These are phyloP conservation scores for Didymella exigua DNA, from an alignment of 2,329 filamentous ascomycete species.

Conservation along the genomic window DNA sequence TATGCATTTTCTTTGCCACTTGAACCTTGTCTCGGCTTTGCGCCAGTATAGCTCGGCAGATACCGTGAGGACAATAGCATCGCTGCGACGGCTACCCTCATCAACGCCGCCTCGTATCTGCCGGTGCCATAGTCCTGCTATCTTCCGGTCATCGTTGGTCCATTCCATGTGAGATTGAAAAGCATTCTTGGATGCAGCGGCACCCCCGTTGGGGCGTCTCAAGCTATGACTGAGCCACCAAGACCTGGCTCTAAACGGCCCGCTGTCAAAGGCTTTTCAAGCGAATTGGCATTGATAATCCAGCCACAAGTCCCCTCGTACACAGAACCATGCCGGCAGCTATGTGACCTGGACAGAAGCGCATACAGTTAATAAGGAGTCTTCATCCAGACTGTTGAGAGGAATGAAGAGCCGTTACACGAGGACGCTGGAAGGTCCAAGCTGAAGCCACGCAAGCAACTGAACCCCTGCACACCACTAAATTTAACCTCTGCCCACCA, in stretches of 20 bases:
- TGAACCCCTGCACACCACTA: slow-evolving; percentile 13
- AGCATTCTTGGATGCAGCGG: neutral
- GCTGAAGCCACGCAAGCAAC: slow-evolving; percentile 15
- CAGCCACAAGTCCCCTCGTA: too few relatives aligned
- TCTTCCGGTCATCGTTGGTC: neutral
- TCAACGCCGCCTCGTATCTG: neutral
- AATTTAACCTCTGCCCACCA: slow-evolving; percentile 14
- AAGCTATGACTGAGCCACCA: slow-evolving; percentile 2
- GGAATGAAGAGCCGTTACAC: slow-evolving; percentile 12
- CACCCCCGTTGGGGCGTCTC: slow-evolving; percentile 9
- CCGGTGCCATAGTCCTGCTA: neutral
- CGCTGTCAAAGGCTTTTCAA: slow-evolving; percentile 8
- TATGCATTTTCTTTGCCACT: neutral
- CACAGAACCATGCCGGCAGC: too few relatives aligned
- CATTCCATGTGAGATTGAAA: neutral
- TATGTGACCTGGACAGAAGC: neutral
- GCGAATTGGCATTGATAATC: too few relatives aligned
- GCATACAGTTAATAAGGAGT: neutral
- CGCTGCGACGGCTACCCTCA: neutral
- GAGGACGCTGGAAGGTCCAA: neutral
- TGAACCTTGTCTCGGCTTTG: neutral
- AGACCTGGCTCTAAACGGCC: slow-evolving; percentile 7
- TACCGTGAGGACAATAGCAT: neutral
- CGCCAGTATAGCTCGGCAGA: neutral
- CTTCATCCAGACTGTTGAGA: neutral